phyloP scores from a whole-genome alignment of 352 stramenopile genomes.

The Pythium pyrilobum region DNA sequence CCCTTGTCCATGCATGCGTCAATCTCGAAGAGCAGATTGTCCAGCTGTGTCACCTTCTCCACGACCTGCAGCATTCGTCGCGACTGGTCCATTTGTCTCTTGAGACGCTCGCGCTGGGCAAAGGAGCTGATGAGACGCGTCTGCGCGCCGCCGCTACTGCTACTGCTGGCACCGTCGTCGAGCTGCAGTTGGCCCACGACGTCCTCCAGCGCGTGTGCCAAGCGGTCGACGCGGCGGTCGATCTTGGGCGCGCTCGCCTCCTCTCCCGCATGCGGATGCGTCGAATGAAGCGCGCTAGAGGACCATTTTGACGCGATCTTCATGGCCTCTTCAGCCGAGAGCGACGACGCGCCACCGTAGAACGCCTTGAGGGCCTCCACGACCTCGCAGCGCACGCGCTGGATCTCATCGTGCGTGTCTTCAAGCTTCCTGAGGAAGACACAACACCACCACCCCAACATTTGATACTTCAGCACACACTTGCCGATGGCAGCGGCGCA shows the following conservation, averaged over 20 bases:
- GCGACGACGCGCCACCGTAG: constrained; percentile 46
- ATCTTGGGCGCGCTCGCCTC: constrained; percentile 29
- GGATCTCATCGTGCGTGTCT: constrained; percentile 59
- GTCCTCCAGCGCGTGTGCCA: constrained; percentile 40
- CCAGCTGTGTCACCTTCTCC: constrained; percentile 62
- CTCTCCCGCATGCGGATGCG: not conserved
- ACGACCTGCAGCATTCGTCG: constrained; percentile 54
- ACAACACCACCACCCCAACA: not conserved
- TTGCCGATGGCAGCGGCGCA: not conserved
- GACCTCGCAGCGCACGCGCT: constrained; percentile 44
- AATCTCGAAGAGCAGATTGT: constrained; percentile 41
- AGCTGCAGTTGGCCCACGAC: constrained; percentile 52
- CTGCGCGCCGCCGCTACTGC: constrained; percentile 16
- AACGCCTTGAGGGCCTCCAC: constrained; percentile 57
- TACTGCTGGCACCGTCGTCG: not conserved
- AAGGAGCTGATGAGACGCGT: constrained; percentile 43
- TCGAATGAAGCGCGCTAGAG: not conserved
- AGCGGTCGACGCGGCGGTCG: constrained; percentile 36
- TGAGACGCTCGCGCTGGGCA: constrained; percentile 49
- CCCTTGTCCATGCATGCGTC: constrained; percentile 41
- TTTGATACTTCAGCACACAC: not conserved
- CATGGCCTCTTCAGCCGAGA: constrained; percentile 62
- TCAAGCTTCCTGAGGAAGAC: constrained; percentile 45
- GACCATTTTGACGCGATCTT: constrained; percentile 50
- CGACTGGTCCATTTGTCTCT: constrained; percentile 57